phyloP scores from a whole-genome alignment of 176 grass and related monocot genomes.

The Bromus sterilis region DNA sequence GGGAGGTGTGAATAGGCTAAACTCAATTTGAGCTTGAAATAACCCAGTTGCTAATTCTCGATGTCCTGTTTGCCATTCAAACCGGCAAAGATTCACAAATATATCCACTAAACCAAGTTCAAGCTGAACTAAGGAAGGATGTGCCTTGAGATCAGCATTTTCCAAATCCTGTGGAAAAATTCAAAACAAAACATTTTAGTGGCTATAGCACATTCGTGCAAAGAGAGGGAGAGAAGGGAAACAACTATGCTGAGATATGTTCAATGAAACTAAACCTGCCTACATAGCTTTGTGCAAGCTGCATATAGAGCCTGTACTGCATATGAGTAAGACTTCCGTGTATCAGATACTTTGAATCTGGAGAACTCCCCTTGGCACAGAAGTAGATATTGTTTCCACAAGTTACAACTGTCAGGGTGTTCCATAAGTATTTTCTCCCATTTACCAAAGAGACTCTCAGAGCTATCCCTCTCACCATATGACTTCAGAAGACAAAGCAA shows the following conservation, averaged over 20 bases:
- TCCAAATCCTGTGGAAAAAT: constrained; percentile 39
- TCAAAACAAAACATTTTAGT: constrained; percentile 8
- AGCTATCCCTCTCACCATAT: constrained; percentile 72
- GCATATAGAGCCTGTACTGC: constrained; percentile 79
- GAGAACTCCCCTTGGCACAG: constrained; percentile 89
- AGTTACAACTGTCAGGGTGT: constrained; percentile 69
- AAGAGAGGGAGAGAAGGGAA: neutral
- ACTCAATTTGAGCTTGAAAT: constrained; percentile 93
- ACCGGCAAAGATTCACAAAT: constrained; percentile 83
- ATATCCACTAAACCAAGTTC: constrained; percentile 91
- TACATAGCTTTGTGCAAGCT: constrained; percentile 79
- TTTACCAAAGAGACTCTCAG: constrained; percentile 49
- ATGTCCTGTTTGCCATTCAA: constrained; percentile 92
- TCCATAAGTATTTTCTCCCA: constrained; percentile 74
- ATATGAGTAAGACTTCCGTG: constrained; percentile 58
- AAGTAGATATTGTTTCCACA: constrained; percentile 96
- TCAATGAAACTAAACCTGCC: constrained; percentile 64
- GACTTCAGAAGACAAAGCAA: constrained; percentile 79
- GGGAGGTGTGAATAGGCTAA: constrained; percentile 74
- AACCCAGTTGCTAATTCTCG: constrained; percentile 86
- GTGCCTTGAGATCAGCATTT: constrained; percentile 32
- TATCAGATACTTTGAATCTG: constrained; percentile 86
- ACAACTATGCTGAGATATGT: constrained; percentile 5
- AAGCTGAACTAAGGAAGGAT: constrained; percentile 54
- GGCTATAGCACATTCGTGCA: neutral